phyloP scores from a whole-genome alignment of 148 eudicot genomes.

The Silene conica region DNA sequence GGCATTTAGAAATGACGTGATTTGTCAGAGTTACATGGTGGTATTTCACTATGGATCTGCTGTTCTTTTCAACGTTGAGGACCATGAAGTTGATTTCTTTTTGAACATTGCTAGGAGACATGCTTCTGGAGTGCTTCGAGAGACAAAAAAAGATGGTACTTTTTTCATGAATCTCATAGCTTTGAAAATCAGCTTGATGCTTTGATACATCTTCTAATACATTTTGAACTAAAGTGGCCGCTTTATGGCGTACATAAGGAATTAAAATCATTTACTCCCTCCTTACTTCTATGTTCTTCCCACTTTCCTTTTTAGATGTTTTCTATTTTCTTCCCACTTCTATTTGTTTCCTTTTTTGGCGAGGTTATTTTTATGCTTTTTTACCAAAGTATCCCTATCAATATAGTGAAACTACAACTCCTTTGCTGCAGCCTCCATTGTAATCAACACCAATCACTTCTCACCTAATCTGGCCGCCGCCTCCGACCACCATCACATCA shows the following conservation, averaged over 20 bases:
- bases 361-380: too few relatives aligned
- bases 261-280: background rate
- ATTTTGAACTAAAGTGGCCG: background rate
- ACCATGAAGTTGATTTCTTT: constrained; percentile 74
- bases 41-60: constrained; percentile 93
- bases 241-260: background rate
- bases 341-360: too few relatives aligned
- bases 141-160: constrained; percentile 81
- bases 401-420: too few relatives aligned
- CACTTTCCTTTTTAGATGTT: too few relatives aligned
- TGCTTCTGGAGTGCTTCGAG: constrained; percentile 78
- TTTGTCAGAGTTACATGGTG: constrained; percentile 62
- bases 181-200: background rate
- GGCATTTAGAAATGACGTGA: constrained; percentile 26
- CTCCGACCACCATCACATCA: too few relatives aligned
- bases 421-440: too few relatives aligned
- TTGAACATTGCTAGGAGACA: constrained; percentile 66
- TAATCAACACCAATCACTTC: too few relatives aligned
- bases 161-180: constrained; percentile 3
- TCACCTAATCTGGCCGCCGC: too few relatives aligned
- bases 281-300: too few relatives aligned
- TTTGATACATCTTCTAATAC: background rate
- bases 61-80: constrained; percentile 75
- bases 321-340: too few relatives aligned
- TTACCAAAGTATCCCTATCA: too few relatives aligned